These are phyloP conservation scores for Lodderomyces theae DNA, from an alignment of 1,139 yeast species.

Conservation along the genomic window DNA sequence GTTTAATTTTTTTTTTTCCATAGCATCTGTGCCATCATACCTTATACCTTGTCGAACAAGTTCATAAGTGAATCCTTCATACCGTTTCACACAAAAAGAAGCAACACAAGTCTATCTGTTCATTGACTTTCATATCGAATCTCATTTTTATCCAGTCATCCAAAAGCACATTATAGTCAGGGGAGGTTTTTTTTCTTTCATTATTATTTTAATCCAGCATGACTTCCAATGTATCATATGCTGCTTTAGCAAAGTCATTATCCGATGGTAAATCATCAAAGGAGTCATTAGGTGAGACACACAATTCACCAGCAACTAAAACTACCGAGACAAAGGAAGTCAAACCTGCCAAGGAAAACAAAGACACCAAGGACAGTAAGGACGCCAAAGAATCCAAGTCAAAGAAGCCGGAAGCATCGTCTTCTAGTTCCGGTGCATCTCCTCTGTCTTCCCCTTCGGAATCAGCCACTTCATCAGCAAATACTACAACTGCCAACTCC, in stretches of 20 bases:
- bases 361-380: neutral
- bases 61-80: too few relatives aligned
- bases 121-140: too few relatives aligned
- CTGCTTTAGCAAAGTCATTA: conserved; percentile 31
- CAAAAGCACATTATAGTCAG: too few relatives aligned
- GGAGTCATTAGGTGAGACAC: conserved; percentile 3
- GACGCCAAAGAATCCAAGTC: conserved; percentile 6
- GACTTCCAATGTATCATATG: conserved; percentile 25
- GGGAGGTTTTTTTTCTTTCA: neutral
- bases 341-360: conserved; percentile 9
- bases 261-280: conserved; percentile 6
- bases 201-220: conserved; percentile 5
- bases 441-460: neutral
- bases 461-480: conserved; percentile 5
- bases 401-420: conserved; percentile 4
- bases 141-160: too few relatives aligned
- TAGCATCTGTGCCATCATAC: too few relatives aligned
- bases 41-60: too few relatives aligned
- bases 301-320: conserved; percentile 10
- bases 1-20: too few relatives aligned
- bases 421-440: neutral
- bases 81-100: too few relatives aligned
- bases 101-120: too few relatives aligned
- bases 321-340: conserved; percentile 7
- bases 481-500: neutral